Conservation (phyloP, 1,284 basidiomycete genomes). For the Gomphus sp. region DNA sequence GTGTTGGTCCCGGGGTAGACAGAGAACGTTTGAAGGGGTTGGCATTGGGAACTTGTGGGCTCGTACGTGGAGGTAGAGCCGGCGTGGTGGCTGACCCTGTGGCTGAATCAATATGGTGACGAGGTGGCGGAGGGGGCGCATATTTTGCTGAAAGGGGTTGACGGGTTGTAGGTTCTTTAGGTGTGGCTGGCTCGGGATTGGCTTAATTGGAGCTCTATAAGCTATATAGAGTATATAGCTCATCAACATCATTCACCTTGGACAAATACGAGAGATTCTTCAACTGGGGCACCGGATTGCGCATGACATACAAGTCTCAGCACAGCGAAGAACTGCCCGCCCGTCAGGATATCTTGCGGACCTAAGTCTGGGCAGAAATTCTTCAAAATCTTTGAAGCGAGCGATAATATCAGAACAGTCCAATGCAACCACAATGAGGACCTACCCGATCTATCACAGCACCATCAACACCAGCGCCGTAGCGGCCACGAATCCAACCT, state of each 20-base stretch:
- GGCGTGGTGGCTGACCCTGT: neutral
- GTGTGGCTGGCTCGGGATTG: neutral
- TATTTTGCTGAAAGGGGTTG: neutral
- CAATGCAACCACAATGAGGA: neutral
- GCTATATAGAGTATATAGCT: neutral
- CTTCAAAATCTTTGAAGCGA: slow-evolving; percentile 40
- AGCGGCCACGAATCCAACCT: slow-evolving; percentile 67
- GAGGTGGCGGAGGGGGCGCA: neutral
- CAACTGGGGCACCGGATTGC: slow-evolving; percentile 46
- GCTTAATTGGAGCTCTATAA: neutral
- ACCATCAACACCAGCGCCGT: slow-evolving; percentile 36
- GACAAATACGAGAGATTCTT: slow-evolving; percentile 55
- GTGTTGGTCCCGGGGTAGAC: neutral
- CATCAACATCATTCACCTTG: slow-evolving; percentile 41
- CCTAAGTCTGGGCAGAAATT: slow-evolving; percentile 48
- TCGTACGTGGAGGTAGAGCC: neutral
- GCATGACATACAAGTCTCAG: slow-evolving; percentile 55
- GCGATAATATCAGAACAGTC: neutral
- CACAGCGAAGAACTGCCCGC: slow-evolving; percentile 66
- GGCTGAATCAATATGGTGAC: neutral
- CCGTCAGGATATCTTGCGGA: slow-evolving; percentile 40
- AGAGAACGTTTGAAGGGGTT: slow-evolving; percentile 1
- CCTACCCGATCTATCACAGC: slow-evolving; percentile 50
- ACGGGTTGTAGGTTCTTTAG: neutral
- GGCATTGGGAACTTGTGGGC: neutral